A percentile compares a stretch with the other conserved stretches of the same genome.
These are phyloP conservation scores for Metschnikowia hibisci DNA, from an alignment of 805 yeast genomes.

Conservation along the genomic window DNA sequence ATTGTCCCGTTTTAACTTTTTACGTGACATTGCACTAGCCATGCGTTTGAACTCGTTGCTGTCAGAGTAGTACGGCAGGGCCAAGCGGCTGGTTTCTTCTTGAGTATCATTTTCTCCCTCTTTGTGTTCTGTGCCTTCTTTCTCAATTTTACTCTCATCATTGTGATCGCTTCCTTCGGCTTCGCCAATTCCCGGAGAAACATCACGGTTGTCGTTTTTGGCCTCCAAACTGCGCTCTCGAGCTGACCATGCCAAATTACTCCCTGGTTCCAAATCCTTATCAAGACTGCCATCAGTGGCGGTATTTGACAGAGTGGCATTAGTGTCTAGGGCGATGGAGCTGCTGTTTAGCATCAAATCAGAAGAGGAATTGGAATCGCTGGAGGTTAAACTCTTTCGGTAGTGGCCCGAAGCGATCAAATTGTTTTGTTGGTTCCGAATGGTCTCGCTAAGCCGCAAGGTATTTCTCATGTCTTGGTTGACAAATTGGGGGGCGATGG, in stretches of 20 bases:
- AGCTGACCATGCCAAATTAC: background rate
- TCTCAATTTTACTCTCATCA: no score
- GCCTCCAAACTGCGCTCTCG: background rate
- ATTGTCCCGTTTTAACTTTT: slow-evolving; percentile 11
- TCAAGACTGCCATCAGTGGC: background rate
- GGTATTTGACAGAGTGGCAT: background rate
- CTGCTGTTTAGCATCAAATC: slow-evolving; percentile 4
- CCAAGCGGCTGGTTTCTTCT: background rate
- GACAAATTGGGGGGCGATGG: slow-evolving; percentile 15
- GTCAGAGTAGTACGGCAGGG: slow-evolving; percentile 5
- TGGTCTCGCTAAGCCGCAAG: slow-evolving; percentile 15
- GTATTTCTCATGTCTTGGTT: slow-evolving; percentile 16
- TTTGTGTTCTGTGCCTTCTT: background rate
- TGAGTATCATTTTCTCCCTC: background rate
- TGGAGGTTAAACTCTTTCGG: slow-evolving; percentile 1
- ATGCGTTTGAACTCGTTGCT: slow-evolving; percentile 9
- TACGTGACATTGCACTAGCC: slow-evolving; percentile 6
- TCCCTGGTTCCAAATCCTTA: background rate
- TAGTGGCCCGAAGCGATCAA: slow-evolving; percentile 14
- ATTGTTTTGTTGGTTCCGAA: slow-evolving; percentile 16
- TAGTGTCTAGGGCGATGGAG: background rate
- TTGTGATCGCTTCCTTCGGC: background rate
- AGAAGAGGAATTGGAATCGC: background rate
- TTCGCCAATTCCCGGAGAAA: background rate
- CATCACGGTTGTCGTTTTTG: background rate